Base-by-base conservation (phyloP, 352 stramenopile genomes). In the Peronospora destructor region DNA sequence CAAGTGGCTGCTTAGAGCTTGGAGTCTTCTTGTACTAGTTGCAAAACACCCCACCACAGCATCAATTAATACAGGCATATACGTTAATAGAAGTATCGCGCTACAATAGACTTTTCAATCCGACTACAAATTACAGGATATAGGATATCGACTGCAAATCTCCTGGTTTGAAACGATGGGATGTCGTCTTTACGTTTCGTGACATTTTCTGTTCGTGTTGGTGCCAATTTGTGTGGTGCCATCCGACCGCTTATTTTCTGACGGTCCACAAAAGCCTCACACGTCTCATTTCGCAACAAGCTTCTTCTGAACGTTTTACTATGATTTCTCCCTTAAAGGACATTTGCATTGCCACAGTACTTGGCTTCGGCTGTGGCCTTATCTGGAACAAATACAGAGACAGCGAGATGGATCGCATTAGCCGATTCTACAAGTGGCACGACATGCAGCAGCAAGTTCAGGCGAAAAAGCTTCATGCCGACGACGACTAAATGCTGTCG, bases 321-420 rank as follows among this genome's bases (percentile, higher is more conserved):
- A 92, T 87, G 78, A 73, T 87, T 60, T 91, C 74, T 56, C 78
- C 79, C 8, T 42, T 89, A 29, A 89, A 86, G 68, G 82, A 93
- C 68, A 86, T 93, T 46, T 43, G 84, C 28, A 74, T 93, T 61
- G 82, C 67, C 73, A 75, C 73, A 28, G 52, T 44, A 50, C 80
- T 93, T 43, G 82, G 78, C 57, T 32, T 87, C 40, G 52, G 61
- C 38, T 54, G 56, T 14, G 79, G 52, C 55, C 21, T 65, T 29
- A n/a, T 74, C 23, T 93, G 80, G 77, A 78, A 86, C 65, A 68
- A 69, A 51, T 84, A 49, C 35, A 86, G 83, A 61, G 64, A 85
- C 53, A 57, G 49, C 39, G 73, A 91, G 60, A 58, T 93, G 51
- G 73, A 81, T 60, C 76, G 75, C 63, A 88, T 86, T 57, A 71